These are phyloP conservation scores for Eimeria praecox DNA, from an alignment of 169 alveolate genomes.

Conservation along the genomic window DNA sequence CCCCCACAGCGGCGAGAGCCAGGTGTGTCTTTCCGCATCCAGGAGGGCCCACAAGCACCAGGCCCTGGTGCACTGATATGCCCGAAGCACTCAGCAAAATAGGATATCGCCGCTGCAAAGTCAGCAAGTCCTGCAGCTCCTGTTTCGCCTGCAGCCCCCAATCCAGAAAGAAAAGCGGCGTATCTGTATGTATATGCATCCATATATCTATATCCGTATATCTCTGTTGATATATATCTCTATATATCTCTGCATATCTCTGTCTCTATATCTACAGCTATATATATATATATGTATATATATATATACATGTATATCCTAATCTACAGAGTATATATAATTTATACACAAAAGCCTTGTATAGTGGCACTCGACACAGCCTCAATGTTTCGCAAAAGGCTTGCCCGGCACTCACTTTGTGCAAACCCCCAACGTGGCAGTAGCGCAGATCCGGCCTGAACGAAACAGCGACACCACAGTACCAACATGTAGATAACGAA, in stretches of 20 bases:
- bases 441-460: constrained; percentile 43
- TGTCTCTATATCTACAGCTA: no score
- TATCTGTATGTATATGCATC: background rate
- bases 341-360: background rate
- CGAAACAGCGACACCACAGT: background rate
- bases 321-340: no score
- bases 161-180: background rate
- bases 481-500: background rate
- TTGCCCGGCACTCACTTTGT: background rate
- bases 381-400: background rate
- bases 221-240: background rate
- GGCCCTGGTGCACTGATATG: constrained; percentile 75
- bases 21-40: constrained; percentile 98
- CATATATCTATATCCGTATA: background rate
- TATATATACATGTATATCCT: background rate
- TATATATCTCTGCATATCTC: background rate
- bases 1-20: constrained; percentile 96
- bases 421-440: constrained; percentile 59
- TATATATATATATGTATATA: background rate
- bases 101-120: constrained; percentile 50
- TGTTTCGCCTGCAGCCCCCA: constrained; percentile 70
- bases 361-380: background rate
- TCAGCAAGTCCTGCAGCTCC: constrained; percentile 76
- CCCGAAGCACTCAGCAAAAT: constrained; percentile 64
- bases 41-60: constrained; percentile 83